Conservation (phyloP, 2,329 filamentous ascomycete genomes). For the Ophiosphaerella narmari region DNA sequence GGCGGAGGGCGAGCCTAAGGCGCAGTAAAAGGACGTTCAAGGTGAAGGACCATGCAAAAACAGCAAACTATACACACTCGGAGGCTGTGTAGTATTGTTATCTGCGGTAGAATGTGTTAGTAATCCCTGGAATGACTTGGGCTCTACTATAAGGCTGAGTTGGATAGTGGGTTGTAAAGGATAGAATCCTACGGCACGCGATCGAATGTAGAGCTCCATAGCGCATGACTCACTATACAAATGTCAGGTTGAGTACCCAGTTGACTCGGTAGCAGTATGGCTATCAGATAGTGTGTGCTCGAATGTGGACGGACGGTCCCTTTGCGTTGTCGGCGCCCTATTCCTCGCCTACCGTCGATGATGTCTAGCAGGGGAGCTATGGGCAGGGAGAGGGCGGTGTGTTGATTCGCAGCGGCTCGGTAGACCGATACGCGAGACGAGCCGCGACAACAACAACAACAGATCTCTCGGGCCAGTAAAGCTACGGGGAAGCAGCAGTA, state of each 20-base stretch:
- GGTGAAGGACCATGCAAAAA: conserved; percentile 31
- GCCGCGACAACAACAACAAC: conserved; percentile 2
- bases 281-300: conserved; percentile 10
- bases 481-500: no score
- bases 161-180: conserved; percentile 7
- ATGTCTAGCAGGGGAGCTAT: conserved; percentile 29
- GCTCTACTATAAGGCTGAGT: conserved; percentile 3
- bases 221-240: conserved; percentile 16
- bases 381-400: conserved; percentile 12
- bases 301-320: not conserved
- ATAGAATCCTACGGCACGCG: conserved; percentile 9
- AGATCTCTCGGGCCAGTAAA: not conserved
- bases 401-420: conserved; percentile 16
- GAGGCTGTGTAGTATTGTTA: conserved; percentile 7
- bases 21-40: conserved; percentile 13
- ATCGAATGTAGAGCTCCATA: not conserved
- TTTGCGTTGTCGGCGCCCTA: not conserved
- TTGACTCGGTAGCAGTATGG: not conserved
- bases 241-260: not conserved
- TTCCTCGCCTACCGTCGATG: not conserved
- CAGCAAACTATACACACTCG: conserved; percentile 17
- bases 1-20: conserved; percentile 15
- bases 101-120: conserved; percentile 18
- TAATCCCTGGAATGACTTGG: conserved; percentile 11
- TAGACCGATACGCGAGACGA: conserved; percentile 13